A percentile compares a stretch with the other conserved stretches of the same genome.
These are phyloP conservation scores for Pyrus hybrid DNA, from an alignment of 331 rosid genomes.

Conservation along the genomic window DNA sequence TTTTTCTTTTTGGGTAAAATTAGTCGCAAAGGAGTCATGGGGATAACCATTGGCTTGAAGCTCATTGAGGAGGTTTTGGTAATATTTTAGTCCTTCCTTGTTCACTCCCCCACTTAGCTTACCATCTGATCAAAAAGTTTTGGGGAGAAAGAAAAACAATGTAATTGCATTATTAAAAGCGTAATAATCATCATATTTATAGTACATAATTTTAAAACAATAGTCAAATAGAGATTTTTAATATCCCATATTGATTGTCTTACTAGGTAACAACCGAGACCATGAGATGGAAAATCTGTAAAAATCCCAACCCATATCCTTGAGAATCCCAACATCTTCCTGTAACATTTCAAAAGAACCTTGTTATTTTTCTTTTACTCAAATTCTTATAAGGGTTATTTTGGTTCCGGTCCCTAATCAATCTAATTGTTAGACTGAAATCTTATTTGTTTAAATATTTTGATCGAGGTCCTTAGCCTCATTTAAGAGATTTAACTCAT, in stretches of 20 bases:
- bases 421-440: too few relatives aligned
- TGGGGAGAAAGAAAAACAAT: neutral
- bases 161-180: neutral
- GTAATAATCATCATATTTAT: too few relatives aligned
- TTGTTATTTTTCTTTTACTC: too few relatives aligned
- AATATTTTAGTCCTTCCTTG: neutral
- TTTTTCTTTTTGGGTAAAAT: too few relatives aligned
- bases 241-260: neutral
- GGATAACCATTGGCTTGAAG: neutral
- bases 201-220: too few relatives aligned
- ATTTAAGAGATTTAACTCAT: too few relatives aligned
- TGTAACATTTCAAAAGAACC: neutral
- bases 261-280: conserved; percentile 10
- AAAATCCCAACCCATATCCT: conserved; percentile 6
- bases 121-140: neutral
- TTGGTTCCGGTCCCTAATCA: too few relatives aligned
- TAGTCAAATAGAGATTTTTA: too few relatives aligned
- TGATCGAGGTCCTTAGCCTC: too few relatives aligned
- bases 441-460: too few relatives aligned
- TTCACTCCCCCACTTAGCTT: neutral
- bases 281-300: conserved; percentile 13
- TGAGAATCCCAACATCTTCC: conserved; percentile 1
- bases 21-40: neutral
- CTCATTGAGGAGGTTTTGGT: neutral
- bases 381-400: too few relatives aligned